These are phyloP conservation scores for Dactylellina sp. DNA, from an alignment of 2,329 filamentous ascomycete genomes.

Conservation along the genomic window DNA sequence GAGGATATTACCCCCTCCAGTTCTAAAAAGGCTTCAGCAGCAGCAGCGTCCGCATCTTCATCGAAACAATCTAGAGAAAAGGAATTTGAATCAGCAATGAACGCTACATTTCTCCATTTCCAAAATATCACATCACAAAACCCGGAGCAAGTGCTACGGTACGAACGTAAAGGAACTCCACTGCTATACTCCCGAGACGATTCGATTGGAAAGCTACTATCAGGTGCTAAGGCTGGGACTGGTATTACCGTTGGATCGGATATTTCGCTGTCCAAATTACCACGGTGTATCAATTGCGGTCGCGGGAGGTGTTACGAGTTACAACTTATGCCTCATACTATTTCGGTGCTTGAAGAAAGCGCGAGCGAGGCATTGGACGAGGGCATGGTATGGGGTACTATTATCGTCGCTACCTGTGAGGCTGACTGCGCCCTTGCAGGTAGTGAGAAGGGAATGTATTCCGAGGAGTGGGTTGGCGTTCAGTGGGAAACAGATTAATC, in stretches of 20 bases:
- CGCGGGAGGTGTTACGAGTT: constrained; percentile 84
- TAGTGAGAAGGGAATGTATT: constrained; percentile 76
- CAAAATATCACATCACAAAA: constrained; percentile 82
- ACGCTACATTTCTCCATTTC: constrained; percentile 82
- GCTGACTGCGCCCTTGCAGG: constrained; percentile 77
- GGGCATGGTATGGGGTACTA: constrained; percentile 98
- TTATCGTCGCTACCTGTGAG: constrained; percentile 86
- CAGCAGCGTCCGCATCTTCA: constrained; percentile 61
- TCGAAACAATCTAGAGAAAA: constrained; percentile 75
- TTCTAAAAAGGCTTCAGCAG: constrained; percentile 57
- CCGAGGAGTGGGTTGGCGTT: constrained; percentile 97
- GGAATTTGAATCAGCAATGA: constrained; percentile 77
- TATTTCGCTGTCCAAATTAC: constrained; percentile 69
- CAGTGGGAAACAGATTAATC: constrained; percentile 79
- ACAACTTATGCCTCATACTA: constrained; percentile 90
- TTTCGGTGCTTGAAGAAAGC: constrained; percentile 83
- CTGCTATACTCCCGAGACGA: constrained; percentile 86
- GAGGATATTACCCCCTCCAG: constrained; percentile 59
- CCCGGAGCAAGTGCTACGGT: constrained; percentile 83
- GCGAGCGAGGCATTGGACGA: constrained; percentile 75
- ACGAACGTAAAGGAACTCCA: constrained; percentile 79
- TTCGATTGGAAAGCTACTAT: constrained; percentile 75
- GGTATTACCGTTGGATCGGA: constrained; percentile 52
- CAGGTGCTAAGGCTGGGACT: constrained; percentile 58
- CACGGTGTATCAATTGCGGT: constrained; percentile 81